Evolutionary conservation across 2,329 filamentous ascomycete genomes (phyloP).

Genomic region (Penicillium decumbens): DNA sequence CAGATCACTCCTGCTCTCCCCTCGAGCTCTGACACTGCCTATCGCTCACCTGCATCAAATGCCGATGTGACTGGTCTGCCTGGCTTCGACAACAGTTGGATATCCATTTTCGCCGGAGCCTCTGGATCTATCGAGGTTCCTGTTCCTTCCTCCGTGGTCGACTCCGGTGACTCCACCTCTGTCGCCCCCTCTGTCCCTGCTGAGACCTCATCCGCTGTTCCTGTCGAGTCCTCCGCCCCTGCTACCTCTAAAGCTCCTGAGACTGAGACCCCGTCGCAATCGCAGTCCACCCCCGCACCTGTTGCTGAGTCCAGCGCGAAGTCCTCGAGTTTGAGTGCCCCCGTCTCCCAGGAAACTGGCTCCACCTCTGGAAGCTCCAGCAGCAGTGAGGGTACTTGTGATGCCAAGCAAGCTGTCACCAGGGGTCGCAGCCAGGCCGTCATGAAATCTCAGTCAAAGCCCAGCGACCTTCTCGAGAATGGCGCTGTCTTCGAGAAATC

Average conservation of each 20-base stretch:
- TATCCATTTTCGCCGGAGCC: slow-evolving; percentile 10
- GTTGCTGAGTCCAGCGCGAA: background rate
- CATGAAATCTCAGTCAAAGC: slow-evolving; percentile 57
- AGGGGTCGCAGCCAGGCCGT: slow-evolving; percentile 55
- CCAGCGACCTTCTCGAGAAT: slow-evolving; percentile 58
- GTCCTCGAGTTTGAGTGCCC: slow-evolving; percentile 8
- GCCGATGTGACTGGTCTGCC: slow-evolving; percentile 7
- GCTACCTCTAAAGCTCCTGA: slow-evolving; percentile 5
- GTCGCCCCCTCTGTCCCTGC: background rate
- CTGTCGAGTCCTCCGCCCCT: slow-evolving; percentile 4
- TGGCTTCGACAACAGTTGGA: slow-evolving; percentile 8
- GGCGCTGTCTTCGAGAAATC: slow-evolving; percentile 75
- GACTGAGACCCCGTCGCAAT: slow-evolving; percentile 2
- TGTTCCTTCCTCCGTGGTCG: background rate
- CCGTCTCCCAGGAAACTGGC: slow-evolving; percentile 1
- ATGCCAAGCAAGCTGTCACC: slow-evolving; percentile 31
- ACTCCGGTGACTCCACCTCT: slow-evolving; percentile 6
- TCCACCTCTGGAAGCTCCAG: slow-evolving; percentile 8
- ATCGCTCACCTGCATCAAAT: background rate
- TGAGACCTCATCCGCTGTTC: slow-evolving; percentile 4
- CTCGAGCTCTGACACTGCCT: background rate
- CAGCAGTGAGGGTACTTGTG: slow-evolving; percentile 15
- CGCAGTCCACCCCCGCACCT: slow-evolving; percentile 1
- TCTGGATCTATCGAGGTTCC: slow-evolving; percentile 4
- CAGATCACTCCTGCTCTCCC: slow-evolving; percentile 3